Evolutionary conservation across 1,284 basidiomycete species (phyloP), one percentile per base, ranked within the genome.

Genomic region (Apiotrichum laibachii): DNA sequence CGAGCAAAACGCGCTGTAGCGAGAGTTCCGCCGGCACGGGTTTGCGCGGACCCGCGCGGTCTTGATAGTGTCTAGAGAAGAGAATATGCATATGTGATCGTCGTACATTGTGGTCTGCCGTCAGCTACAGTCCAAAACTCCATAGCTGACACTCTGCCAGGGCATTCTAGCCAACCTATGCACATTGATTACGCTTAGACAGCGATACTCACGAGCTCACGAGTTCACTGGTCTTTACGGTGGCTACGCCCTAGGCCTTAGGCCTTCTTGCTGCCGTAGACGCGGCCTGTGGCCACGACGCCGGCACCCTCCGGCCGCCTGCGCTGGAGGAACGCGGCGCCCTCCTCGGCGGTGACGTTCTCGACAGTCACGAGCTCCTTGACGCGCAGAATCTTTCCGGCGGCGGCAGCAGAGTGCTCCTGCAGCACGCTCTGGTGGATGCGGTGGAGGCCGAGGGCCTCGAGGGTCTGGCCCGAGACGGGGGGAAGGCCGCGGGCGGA

Each of bases 311-410:
- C 73, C 15, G 67, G 62, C 50, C 69, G 62, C 21, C 65, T 62
- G 59, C 71, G 64, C n/a, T 18, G 35, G 19, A 67, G 62, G 45
- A 55, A 62, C 48, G 67, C 58, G 55, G 69, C 60, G 19, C 58
- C 53, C 49, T 73, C 65, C 55, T 66, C 64, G 60, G 72, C 64
- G 9, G 64, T 67, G 6, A 83, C 81, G 62, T 81, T 82, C 59
- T 76, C 72, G 33, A 83, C 82, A 37, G 76, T 70, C 11, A 83
- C 79, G 49, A 83, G 67, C 72, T 83, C 82, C 72, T 83, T 83
- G 50, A 83, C 79, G 22, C 67, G 70, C 19, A 83, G 67, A 39
- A 83, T 80, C 57, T 77, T 72, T 31, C 82, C 82, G 2, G 81
- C 81, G 31, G 71, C 69, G 2, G 71, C 13, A 69, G 65, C 1